Base-by-base conservation (phyloP, 306 rosid genomes). In the Malus orientalis region DNA sequence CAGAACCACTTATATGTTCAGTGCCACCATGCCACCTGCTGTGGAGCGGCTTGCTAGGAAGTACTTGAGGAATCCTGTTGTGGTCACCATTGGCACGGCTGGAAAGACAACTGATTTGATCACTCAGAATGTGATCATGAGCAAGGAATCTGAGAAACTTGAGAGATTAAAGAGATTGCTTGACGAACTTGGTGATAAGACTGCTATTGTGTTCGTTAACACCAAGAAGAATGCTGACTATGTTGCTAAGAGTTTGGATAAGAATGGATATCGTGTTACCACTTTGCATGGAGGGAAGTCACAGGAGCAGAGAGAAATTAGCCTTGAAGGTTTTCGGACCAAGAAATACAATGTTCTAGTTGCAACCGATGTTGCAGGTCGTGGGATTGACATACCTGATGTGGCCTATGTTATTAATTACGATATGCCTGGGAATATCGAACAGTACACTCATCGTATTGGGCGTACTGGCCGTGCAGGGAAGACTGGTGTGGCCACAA, bases 391-490 rank as follows among this genome's bases (percentile, higher is more conserved):
- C 82, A 93, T 93, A 82, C 98, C 98, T 15, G 96, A 91, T 80
- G 98, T 93, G 77, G 98, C 98, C 70, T 89, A 89, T 80, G 98
- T 93, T 67, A 85, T 93, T 74, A 93, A 93, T 83, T 89, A 82
- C 45, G 98, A 93, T 83, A 93, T 87, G 98, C 98, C 96, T 22
- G 88, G 89, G 83, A 91, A 86, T 79, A 93, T 93, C 73, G 98
- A 91, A 74, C 91, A 85, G 90, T 93, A 93, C 86, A 93, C 98
- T 0, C 98, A 93, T 63, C 91, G 98, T 53, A 93, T 93, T 40
- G 95, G 97, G 30, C 91, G 95, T 59, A 91, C 98, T 13, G 98
- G 98, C 15, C 96, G 98, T 82, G 96, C 96, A 16, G 96, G 98
- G 75, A 91, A 93, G 88, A 90, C 95, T 0, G 98, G 98, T 69